phyloP scores from a whole-genome alignment of 2,329 filamentous ascomycete species.

The Incumbomyces delicatus region DNA sequence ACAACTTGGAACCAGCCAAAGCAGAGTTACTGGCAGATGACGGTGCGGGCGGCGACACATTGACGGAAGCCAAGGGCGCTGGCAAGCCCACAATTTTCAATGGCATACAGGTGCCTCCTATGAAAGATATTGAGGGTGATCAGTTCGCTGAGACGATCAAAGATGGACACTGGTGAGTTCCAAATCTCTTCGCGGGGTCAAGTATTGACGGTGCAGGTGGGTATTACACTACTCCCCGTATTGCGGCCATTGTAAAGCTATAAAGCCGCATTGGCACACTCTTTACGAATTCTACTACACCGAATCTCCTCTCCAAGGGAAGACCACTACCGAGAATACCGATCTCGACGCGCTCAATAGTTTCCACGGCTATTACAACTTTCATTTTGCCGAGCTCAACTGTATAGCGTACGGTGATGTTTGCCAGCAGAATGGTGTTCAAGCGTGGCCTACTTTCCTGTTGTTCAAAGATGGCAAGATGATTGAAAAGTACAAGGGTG shows the following conservation, averaged over 20 bases:
- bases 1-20: constrained; percentile 9
- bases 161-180: constrained; percentile 42
- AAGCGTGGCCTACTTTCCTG: constrained; percentile 64
- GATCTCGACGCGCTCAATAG: constrained; percentile 46
- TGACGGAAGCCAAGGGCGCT: constrained; percentile 22
- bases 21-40: constrained; percentile 11
- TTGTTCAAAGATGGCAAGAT: constrained; percentile 71
- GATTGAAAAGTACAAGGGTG: constrained; percentile 54
- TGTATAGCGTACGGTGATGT: constrained; percentile 74
- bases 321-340: constrained; percentile 37
- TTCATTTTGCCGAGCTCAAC: constrained; percentile 77
- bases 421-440: constrained; percentile 59
- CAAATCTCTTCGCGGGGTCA: not conserved
- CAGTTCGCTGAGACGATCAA: constrained; percentile 40
- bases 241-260: constrained; percentile 62
- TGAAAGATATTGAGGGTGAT: constrained; percentile 39
- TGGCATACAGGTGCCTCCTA: constrained; percentile 41
- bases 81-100: constrained; percentile 38
- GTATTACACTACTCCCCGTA: constrained; percentile 44
- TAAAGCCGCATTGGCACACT: constrained; percentile 81
- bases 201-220: constrained; percentile 31
- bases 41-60: constrained; percentile 14
- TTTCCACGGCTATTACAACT: constrained; percentile 78
- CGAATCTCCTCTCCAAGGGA: constrained; percentile 56
- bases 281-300: constrained; percentile 91